phyloP scores from a whole-genome alignment of 352 stramenopile genomes.

The Phytophthora constricta region DNA sequence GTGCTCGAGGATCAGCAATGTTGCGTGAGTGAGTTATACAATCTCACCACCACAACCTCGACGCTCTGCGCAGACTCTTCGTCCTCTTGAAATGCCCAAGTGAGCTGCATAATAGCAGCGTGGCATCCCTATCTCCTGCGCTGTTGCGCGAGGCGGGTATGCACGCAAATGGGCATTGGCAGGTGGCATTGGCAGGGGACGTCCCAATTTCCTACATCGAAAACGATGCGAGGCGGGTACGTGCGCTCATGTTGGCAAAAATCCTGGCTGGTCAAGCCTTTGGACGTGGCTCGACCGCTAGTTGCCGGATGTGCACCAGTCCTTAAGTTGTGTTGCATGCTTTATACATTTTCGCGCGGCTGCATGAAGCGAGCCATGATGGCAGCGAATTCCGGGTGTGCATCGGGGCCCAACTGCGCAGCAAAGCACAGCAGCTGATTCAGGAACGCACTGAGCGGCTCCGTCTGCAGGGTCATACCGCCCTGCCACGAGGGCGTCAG shows the following conservation, averaged over 20 bases:
- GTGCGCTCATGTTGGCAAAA: slow-evolving; percentile 13
- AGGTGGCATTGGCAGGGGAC: slow-evolving; percentile 21
- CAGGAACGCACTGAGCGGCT: slow-evolving; percentile 36
- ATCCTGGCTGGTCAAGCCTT: slow-evolving; percentile 13
- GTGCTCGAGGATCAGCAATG: too few relatives aligned
- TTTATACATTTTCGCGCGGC: slow-evolving; percentile 32
- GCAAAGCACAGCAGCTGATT: slow-evolving; percentile 42
- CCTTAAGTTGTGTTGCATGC: slow-evolving; percentile 6
- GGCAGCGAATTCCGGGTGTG: slow-evolving; percentile 35
- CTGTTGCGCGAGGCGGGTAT: slow-evolving; percentile 31
- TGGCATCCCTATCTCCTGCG: slow-evolving; percentile 38
- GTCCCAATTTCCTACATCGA: slow-evolving; percentile 35
- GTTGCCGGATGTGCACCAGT: slow-evolving; percentile 29
- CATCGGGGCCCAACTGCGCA: slow-evolving; percentile 29
- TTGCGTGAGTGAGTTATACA: slow-evolving; percentile 21
- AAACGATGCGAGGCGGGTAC: slow-evolving; percentile 33
- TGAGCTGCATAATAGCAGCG: slow-evolving; percentile 38
- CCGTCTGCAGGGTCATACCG: slow-evolving; percentile 40
- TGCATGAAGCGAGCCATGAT: slow-evolving; percentile 42
- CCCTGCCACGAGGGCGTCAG: slow-evolving; percentile 43
- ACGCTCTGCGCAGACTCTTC: slow-evolving; percentile 30
- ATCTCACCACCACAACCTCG: slow-evolving; percentile 29
- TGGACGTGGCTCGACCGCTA: slow-evolving; percentile 29
- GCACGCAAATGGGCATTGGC: slow-evolving; percentile 32
- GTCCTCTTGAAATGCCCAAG: slow-evolving; percentile 19